Base-by-base conservation (phyloP, 768 basidiomycete species). In the Tylopilus intermedius region DNA sequence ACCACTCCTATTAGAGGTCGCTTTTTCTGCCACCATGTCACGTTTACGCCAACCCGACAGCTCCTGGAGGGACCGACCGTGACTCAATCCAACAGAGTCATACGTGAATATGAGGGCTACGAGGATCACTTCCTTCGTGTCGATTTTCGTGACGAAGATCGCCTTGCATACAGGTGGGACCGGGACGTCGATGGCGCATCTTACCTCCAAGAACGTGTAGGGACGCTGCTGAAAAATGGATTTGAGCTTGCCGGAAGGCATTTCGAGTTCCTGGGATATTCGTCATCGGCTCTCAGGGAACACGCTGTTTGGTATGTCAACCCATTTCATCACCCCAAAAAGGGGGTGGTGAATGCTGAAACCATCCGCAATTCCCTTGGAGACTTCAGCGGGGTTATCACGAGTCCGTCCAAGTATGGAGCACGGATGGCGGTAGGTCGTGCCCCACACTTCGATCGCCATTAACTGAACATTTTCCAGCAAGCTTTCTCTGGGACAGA, bases 401-500 rank as follows among this genome's bases (percentile, higher is more conserved):
- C 65, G 42, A 72, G 69, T 22, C 91, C 91, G 2, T 90, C 91
- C 6, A 88, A 88, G 67, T 88, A 81, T 59, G 91, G 89, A 6
- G 91, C 91, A 13, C 80, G 91, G 18, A 71, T 93, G 53, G 84
- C 87, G 7, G 67, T 71, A 21, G 27, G 67, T 51, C 38, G 44
- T 30, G 18, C 11, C 13, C 8, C 2, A 4, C 10, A 18, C 1
- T 15, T 10, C 7, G 14, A 26, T 48, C 3, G 22, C 8, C 29
- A 22, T 27, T 38, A 24, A 18, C 53, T 65, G 21, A 69, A 4
- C 5, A 8, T 58, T 21, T 11, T 18, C 32, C 42, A 69, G 68
- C 90, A 90, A 69, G 87, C 88, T 0, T 91, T 94, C 61, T 88
- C 88, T 0, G 84, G 86, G 2, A 94, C 91, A 2, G 83, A 88